Conservation (phyloP, 352 stramenopile genomes). For the Thalassiosira pacifica region DNA sequence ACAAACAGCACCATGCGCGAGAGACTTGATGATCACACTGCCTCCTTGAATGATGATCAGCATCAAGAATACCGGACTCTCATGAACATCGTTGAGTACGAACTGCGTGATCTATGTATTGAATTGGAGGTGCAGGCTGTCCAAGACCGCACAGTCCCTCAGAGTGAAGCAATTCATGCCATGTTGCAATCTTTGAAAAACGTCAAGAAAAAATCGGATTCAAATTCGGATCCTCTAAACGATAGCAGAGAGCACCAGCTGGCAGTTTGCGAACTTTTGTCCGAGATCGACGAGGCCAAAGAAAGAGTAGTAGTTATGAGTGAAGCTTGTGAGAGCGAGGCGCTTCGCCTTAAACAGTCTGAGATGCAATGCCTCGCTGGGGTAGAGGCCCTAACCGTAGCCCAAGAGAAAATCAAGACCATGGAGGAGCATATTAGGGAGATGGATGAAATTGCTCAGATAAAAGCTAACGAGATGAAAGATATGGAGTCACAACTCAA, state of each 20-base stretch:
- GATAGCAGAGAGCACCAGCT: slow-evolving; percentile 23
- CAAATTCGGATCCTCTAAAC: slow-evolving; percentile 27
- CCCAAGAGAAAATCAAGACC: slow-evolving; percentile 28
- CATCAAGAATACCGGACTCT: background rate
- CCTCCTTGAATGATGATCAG: too few species aligned
- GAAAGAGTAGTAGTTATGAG: slow-evolving; percentile 35
- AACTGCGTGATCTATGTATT: slow-evolving; percentile 51
- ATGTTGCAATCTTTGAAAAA: slow-evolving; percentile 45
- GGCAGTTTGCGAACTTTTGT: slow-evolving; percentile 41
- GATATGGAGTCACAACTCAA: slow-evolving; percentile 11
- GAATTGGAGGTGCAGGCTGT: slow-evolving; percentile 26
- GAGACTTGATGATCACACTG: background rate
- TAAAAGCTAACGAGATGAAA: slow-evolving; percentile 13
- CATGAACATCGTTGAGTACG: slow-evolving; percentile 41
- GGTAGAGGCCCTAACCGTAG: slow-evolving; percentile 27
- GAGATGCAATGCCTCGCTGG: slow-evolving; percentile 37
- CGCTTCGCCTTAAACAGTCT: slow-evolving; percentile 18
- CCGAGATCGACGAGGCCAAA: slow-evolving; percentile 59
- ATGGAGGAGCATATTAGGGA: slow-evolving; percentile 31
- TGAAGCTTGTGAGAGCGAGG: slow-evolving; percentile 36
- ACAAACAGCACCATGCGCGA: background rate
- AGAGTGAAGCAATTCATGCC: slow-evolving; percentile 28
- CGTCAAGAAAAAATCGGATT: background rate
- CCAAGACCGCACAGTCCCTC: slow-evolving; percentile 4
- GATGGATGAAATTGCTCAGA: slow-evolving; percentile 13